Conservation (phyloP, 371 early-diverging fungal species). For the Phascolomyces articulosus region DNA sequence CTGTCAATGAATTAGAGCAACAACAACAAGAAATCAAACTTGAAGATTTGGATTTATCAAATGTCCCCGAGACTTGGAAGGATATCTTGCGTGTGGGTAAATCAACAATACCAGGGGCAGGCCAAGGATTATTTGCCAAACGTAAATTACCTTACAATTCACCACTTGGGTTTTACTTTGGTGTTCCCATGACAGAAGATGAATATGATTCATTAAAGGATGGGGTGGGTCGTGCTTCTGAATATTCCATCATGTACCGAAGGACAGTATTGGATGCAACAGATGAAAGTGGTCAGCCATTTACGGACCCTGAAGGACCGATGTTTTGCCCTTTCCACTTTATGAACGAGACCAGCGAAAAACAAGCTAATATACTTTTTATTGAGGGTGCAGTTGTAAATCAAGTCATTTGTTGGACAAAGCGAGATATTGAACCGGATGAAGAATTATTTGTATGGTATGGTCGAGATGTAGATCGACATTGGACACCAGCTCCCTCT, state of each 20-base stretch:
- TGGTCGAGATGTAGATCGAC: slow-evolving; percentile 59
- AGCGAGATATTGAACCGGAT: slow-evolving; percentile 63
- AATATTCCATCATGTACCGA: slow-evolving; percentile 80
- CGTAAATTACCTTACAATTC: slow-evolving; percentile 67
- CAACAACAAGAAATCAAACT: slow-evolving; percentile 11
- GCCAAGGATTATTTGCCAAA: slow-evolving; percentile 77
- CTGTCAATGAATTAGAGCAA: slow-evolving; percentile 9
- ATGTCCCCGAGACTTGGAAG: slow-evolving; percentile 40
- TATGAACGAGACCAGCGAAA: slow-evolving; percentile 78
- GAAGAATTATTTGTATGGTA: slow-evolving; percentile 87
- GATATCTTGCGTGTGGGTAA: slow-evolving; percentile 52
- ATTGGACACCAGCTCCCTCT: slow-evolving; percentile 23
- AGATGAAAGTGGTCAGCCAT: slow-evolving; percentile 75
- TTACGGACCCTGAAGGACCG: slow-evolving; percentile 59
- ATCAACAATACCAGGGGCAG: slow-evolving; percentile 37
- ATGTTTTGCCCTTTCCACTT: slow-evolving; percentile 88
- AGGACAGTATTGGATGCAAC: slow-evolving; percentile 87
- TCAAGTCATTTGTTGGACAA: slow-evolving; percentile 82
- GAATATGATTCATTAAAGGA: slow-evolving; percentile 87
- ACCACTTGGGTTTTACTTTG: slow-evolving; percentile 85
- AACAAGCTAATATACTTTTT: slow-evolving; percentile 71
- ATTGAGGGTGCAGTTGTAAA: slow-evolving; percentile 79
- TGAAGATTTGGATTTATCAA: slow-evolving; percentile 26
- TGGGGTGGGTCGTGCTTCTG: slow-evolving; percentile 70
- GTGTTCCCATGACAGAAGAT: slow-evolving; percentile 86